A percentile compares a stretch with the other conserved stretches of the same genome.
Evolutionary conservation across 2,329 filamentous ascomycete genomes (phyloP).

Genomic region (Huntiella moniliformis): DNA sequence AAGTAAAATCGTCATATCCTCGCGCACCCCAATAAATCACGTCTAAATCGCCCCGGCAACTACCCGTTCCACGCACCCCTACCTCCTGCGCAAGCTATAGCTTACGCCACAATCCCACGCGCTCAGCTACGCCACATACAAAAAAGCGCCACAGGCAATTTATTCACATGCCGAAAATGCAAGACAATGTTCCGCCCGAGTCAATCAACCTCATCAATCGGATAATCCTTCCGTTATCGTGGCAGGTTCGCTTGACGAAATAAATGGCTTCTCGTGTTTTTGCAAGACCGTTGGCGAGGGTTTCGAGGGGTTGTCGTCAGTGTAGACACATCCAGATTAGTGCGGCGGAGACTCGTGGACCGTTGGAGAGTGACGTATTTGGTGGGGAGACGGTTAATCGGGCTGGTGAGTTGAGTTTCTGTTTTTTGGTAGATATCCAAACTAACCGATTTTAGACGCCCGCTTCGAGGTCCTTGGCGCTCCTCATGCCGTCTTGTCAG

Average conservation of each 20-base stretch:
- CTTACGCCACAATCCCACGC: too few species aligned
- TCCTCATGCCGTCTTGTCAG: slow-evolving; percentile 84
- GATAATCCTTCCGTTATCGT: too few species aligned
- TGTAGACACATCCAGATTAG: slow-evolving; percentile 45
- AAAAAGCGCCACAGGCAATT: too few species aligned
- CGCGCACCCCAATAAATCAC: background rate
- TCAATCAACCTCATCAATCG: too few species aligned
- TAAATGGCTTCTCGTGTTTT: slow-evolving; percentile 1
- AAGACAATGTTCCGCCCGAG: too few species aligned
- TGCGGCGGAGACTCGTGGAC: slow-evolving; percentile 38
- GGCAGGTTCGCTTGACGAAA: too few species aligned
- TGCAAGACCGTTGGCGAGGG: background rate
- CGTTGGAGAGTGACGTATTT: slow-evolving; percentile 41
- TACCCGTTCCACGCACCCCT: too few species aligned
- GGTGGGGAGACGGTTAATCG: slow-evolving; percentile 26
- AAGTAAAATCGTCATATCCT: too few species aligned
- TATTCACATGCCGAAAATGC: too few species aligned
- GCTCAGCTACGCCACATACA: too few species aligned
- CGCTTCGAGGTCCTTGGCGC: slow-evolving; percentile 84
- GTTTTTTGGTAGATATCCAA: too few species aligned
- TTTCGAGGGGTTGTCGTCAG: slow-evolving; percentile 24
- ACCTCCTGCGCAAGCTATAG: too few species aligned
- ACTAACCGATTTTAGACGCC: slow-evolving; percentile 44
- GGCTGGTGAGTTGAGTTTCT: slow-evolving; percentile 25
- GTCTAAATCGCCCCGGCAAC: background rate